These are phyloP conservation scores for Trifolium subterraneum DNA, from an alignment of 306 rosid species.

Conservation along the genomic window DNA sequence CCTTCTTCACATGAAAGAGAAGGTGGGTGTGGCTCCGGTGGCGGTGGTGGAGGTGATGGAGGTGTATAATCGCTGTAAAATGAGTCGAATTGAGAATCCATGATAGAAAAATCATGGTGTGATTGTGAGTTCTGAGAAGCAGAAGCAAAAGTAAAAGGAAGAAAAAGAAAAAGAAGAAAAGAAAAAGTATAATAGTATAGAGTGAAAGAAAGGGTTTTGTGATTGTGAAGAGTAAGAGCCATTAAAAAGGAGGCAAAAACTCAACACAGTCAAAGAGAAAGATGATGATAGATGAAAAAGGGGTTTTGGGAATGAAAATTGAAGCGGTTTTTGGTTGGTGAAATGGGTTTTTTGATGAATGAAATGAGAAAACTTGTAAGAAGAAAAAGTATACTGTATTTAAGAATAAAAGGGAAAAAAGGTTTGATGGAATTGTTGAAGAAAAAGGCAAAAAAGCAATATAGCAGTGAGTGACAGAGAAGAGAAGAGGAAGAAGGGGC, in stretches of 20 bases:
- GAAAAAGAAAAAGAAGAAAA: not conserved
- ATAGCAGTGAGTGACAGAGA: not conserved
- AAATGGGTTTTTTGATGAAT: not conserved
- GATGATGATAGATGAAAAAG: not conserved
- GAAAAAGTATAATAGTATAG: constrained; percentile 33
- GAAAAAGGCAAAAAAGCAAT: not conserved
- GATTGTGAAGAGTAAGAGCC: constrained; percentile 54
- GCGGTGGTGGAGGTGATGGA: constrained; percentile 86
- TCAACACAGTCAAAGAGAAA: constrained; percentile 22
- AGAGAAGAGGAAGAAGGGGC: not conserved
- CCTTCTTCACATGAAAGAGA: constrained; percentile 71
- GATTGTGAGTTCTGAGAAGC: not conserved
- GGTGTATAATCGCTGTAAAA: constrained; percentile 78
- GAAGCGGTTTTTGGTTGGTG: not conserved
- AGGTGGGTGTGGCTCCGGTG: constrained; percentile 83
- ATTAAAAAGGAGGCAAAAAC: constrained; percentile 59
- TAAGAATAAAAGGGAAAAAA: not conserved
- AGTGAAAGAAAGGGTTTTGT: constrained; percentile 34
- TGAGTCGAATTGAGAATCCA: constrained; percentile 49
- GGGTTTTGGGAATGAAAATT: constrained; percentile 10
- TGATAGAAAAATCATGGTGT: constrained; percentile 61
- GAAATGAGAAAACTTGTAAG: constrained; percentile 29
- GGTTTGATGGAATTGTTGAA: not conserved
- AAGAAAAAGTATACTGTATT: not conserved
- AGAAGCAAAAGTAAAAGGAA: constrained; percentile 32